These are phyloP conservation scores for Eucalyptus microcorys DNA, from an alignment of 345 rosid species.

Conservation along the genomic window DNA sequence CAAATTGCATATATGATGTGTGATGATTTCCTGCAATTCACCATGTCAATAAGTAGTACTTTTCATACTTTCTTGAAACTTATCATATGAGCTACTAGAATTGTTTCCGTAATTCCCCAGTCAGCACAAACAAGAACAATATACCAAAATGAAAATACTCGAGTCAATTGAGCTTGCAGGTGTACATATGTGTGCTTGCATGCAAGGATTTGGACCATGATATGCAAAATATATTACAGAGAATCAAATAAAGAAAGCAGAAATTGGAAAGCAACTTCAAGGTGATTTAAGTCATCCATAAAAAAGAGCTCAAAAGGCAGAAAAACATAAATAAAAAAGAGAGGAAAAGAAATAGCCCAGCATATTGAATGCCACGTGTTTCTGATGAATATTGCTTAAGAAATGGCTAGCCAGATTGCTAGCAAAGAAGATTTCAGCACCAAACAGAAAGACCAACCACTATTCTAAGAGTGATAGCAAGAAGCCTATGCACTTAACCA, in stretches of 20 bases:
- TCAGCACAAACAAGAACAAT: neutral
- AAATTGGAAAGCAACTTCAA: neutral
- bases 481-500: neutral
- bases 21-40: neutral
- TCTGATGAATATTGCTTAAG: neutral
- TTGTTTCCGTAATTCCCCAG: neutral
- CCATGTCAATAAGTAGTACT: neutral
- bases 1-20: neutral
- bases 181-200: neutral
- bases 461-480: neutral
- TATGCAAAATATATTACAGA: neutral
- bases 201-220: neutral
- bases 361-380: neutral
- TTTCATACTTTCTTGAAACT: neutral
- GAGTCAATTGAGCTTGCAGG: neutral
- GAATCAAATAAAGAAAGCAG: neutral
- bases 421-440: neutral
- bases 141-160: neutral
- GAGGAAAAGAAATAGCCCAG: neutral
- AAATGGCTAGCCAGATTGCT: neutral
- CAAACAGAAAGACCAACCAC: neutral
- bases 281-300: neutral
- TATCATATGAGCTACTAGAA: neutral
- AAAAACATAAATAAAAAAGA: neutral
- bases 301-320: neutral